Base-by-base conservation (phyloP, 116 monocot genomes). In the Posidonia oceanica region DNA sequence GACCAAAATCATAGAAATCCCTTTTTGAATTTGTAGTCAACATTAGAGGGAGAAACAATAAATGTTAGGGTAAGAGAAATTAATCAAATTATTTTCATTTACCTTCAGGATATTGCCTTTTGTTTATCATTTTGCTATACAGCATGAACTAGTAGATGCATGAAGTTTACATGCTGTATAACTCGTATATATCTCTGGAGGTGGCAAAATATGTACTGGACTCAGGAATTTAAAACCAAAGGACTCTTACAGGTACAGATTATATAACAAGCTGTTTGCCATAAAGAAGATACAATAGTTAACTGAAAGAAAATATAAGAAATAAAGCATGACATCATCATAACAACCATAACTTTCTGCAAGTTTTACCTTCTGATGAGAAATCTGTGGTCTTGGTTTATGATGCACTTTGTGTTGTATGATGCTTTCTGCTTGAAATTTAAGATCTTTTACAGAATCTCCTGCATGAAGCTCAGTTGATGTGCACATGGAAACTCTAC, bases 381-480 rank as follows among this genome's bases (percentile, higher is more conserved):
- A 75, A 2, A 71, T 75, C 68, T 86, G 86, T 3, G 63, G 75
- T 63, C 58, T 76, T 38, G 75, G 56, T 73, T 81, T 88, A 18
- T 71, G 71, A 59, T 80, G 65, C 61, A 69, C 65, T 23, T 58
- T 40, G 1, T 70, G 76, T 23, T 77, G 77, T 54, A 37, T 39
- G 10, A 61, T 59, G 63, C 66, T 83, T 52, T 76, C 82, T 36
- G 79, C 85, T 41, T 59, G 79, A 55, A 78, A 36, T 54, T 52
- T 74, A 39, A 75, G 72, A 64, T 55, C 80, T 48, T 74, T 80
- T n/a, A 78, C 61, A 55, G 83, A 87, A 70, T 85, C 90, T 72
- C 85, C 90, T 17, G 79, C 66, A 58, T 87, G 85, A 61, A 82
- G 87, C 78, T 85, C 81, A 72, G 68, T 80, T 16, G 94, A 90